Base-by-base conservation (phyloP, 176 grass and related monocot genomes). In the Metroxylon sagu region DNA sequence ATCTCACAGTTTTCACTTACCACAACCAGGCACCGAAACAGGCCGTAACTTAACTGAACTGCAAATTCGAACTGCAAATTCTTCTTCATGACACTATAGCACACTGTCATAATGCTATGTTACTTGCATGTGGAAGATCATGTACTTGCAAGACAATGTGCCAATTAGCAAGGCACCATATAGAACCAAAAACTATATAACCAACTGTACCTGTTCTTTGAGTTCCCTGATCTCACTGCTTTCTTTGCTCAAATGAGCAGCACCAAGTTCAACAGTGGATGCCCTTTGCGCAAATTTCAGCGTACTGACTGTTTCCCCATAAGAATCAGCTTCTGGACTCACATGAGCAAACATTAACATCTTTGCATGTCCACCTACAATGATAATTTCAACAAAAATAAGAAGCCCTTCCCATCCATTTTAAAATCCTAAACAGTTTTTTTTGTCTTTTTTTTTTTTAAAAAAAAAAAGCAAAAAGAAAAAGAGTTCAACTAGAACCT, bases 281-380 rank as follows among this genome's bases (percentile, higher is more conserved):
- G 80, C 71, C 64, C 90, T 95, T 76, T 90, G 86, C 60, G 90
- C 86, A 86, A 95, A 95, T 56, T 90, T 95, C 60, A 95, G 55
- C 28, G 90, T 87, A 74, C 83, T 84, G 48, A 90, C 71, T 74
- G 90, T 87, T 78, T 95, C 90, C 68, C 64, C 28, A 50, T 77
- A 87, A 53, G 77, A 95, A 39, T 82, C 71, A 21, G 66, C 83
- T 60, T 90, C 86, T 0, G 86, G 86, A 76, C 83, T 87, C 59
- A 95, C 71, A 74, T 95, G 90, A 62, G 80, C 83, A 54, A 89
- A 76, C 83, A 90, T 95, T 56, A 95, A 61, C 7, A 72, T 87
- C 69, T 95, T 95, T 29, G 83, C 80, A 58, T 90, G 84, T 1
- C 83, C 82, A 73, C 90, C 90, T 95, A 64, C 49, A 17, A 53